phyloP scores from a whole-genome alignment of 345 rosid species.

The Crucihimalaya himalaica region DNA sequence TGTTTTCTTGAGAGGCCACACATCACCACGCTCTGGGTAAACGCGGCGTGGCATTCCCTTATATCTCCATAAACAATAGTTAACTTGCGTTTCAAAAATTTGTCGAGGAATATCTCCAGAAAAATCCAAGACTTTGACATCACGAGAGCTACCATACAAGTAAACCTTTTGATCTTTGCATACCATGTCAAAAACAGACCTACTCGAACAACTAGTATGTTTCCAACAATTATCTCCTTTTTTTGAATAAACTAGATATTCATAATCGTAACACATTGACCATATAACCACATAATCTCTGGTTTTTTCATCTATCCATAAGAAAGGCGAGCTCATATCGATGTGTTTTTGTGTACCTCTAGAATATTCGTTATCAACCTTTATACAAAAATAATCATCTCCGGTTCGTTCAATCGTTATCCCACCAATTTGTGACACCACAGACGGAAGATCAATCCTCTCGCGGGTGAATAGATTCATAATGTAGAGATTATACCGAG shows the following conservation, averaged over 20 bases:
- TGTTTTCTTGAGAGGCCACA: too few species aligned
- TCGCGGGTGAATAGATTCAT: background rate
- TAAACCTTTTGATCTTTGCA: conserved; percentile 8
- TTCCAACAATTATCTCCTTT: conserved; percentile 16
- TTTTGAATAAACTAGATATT: background rate
- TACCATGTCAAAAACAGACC: too few species aligned
- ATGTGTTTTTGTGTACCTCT: background rate
- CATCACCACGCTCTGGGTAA: too few species aligned
- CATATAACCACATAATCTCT: conserved; percentile 8
- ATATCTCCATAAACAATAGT: too few species aligned
- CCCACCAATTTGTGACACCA: background rate
- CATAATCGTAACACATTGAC: too few species aligned
- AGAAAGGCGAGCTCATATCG: background rate
- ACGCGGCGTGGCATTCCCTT: too few species aligned
- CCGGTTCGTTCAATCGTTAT: background rate
- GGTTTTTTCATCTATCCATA: conserved; percentile 12
- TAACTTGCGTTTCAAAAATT: background rate
- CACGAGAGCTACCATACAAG: background rate
- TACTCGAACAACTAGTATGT: too few species aligned
- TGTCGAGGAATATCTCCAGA: background rate
- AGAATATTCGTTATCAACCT: background rate
- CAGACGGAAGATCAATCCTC: background rate
- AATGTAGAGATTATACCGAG: background rate
- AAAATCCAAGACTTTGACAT: background rate
- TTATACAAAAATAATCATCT: background rate